Evolutionary conservation across 768 basidiomycete genomes (phyloP), one percentile per base, ranked within the genome.

Genomic region (Mycena floridula): DNA sequence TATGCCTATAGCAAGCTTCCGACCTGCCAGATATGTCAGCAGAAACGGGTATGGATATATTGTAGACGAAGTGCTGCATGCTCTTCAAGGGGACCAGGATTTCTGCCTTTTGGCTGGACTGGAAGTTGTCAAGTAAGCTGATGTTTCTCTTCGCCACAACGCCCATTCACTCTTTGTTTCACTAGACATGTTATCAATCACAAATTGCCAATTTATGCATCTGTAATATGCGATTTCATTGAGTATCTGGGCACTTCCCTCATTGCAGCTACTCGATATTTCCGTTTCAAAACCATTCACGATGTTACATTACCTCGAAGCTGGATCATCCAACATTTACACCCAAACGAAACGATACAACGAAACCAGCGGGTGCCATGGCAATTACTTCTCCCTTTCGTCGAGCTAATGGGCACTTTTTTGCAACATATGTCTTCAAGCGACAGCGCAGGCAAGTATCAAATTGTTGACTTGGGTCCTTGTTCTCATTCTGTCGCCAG

Each of bases 231-330:
- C 44, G 68, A 75, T 43, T 59, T 73, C 36, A 47, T 79, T 15
- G 82, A 85, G 32, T 57, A 59, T 8, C 54, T 83, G 2, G 70
- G 73, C 38, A 64, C 63, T 6, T 64, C 63, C 12, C 51, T 68
- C 4, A 59, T 74, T 4, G 43, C 82, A 2, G 61, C 63, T 1
- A 53, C 54, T 32, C 58, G 56, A 0, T 54, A 59, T 44, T 50
- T 52, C 23, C 28, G 48, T 11, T 18, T 18, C 3, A 35, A 51
- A 36, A 37, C 50, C 13, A 55, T 79, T 0, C 73, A 82, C 52
- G 62, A 66, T 13, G 50, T 78, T 22, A 70, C 72, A 4, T 64
- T 84, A 25, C 82, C 82, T 0, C 68, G 68, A 2, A 72, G 68
- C 42, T 84, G 80, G 79, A 52, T 80, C 16, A 25, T 62, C 13